phyloP scores from a whole-genome alignment of 2,329 filamentous ascomycete species.

The Stachybotrys chartarum region DNA sequence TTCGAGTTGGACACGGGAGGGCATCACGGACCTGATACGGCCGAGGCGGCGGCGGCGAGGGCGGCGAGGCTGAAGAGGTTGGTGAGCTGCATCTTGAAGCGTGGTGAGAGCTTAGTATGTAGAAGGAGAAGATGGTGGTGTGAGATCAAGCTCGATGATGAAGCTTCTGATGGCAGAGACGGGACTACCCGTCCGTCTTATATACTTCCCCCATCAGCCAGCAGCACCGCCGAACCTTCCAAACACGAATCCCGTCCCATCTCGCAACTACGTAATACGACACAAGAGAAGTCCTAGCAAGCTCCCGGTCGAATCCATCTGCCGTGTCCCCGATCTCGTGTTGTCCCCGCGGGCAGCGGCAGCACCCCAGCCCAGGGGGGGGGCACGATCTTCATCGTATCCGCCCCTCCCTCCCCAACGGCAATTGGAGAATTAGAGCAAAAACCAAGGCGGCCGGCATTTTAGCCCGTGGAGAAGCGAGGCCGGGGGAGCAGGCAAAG shows the following conservation, averaged over 20 bases:
- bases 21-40: conserved; percentile 22
- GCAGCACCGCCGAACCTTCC: too few relatives aligned
- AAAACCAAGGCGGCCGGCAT: too few relatives aligned
- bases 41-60: conserved; percentile 27
- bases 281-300: too few relatives aligned
- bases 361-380: neutral
- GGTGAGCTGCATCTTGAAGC: conserved; percentile 36
- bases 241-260: neutral
- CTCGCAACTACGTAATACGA: too few relatives aligned
- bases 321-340: neutral
- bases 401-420: too few relatives aligned
- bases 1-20: neutral
- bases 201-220: neutral
- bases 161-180: neutral
- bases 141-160: conserved; percentile 2
- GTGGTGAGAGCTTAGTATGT: conserved; percentile 7
- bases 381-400: neutral
- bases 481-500: too few relatives aligned
- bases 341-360: neutral
- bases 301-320: too few relatives aligned
- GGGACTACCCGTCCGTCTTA: neutral
- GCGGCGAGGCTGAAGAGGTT: conserved; percentile 30
- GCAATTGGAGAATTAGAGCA: neutral
- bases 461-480: too few relatives aligned
- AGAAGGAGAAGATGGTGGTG: conserved; percentile 2